A percentile compares a stretch with the other conserved stretches of the same genome.
phyloP scores from a whole-genome alignment of 1,139 yeast species.

The Geotrichum bryndzae region DNA sequence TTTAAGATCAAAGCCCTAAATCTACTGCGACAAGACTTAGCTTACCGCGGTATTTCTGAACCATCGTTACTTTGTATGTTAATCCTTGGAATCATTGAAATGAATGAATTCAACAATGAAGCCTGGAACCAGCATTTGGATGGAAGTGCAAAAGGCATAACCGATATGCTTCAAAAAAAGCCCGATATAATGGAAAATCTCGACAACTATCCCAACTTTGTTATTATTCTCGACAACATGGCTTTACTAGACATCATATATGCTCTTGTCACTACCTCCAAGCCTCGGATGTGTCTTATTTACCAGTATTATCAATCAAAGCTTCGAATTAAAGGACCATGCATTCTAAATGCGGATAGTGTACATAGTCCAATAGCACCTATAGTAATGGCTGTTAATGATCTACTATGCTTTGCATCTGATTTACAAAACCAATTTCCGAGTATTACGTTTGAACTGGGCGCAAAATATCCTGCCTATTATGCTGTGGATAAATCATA shows the following conservation, averaged over 20 bases:
- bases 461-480: background rate
- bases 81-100: slow-evolving; percentile 12
- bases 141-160: slow-evolving; percentile 12
- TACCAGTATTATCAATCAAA: slow-evolving; percentile 1
- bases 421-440: slow-evolving; percentile 1
- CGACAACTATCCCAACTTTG: background rate
- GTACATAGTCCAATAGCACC: background rate
- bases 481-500: slow-evolving; percentile 1
- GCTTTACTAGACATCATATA: slow-evolving; percentile 10
- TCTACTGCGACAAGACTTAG: slow-evolving; percentile 11
- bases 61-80: slow-evolving; percentile 13
- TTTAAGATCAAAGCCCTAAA: slow-evolving; percentile 11
- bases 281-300: slow-evolving; percentile 5
- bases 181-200: slow-evolving; percentile 5
- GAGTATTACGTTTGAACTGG: background rate
- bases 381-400: background rate
- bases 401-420: slow-evolving; percentile 2
- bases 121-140: slow-evolving; percentile 14
- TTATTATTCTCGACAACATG: slow-evolving; percentile 6
- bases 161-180: slow-evolving; percentile 5
- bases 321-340: background rate
- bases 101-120: slow-evolving; percentile 8
- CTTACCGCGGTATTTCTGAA: slow-evolving; percentile 9
- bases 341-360: background rate
- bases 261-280: background rate